Conservation (phyloP, 208 protist genomes). For the Wallacemonas collosoma region DNA sequence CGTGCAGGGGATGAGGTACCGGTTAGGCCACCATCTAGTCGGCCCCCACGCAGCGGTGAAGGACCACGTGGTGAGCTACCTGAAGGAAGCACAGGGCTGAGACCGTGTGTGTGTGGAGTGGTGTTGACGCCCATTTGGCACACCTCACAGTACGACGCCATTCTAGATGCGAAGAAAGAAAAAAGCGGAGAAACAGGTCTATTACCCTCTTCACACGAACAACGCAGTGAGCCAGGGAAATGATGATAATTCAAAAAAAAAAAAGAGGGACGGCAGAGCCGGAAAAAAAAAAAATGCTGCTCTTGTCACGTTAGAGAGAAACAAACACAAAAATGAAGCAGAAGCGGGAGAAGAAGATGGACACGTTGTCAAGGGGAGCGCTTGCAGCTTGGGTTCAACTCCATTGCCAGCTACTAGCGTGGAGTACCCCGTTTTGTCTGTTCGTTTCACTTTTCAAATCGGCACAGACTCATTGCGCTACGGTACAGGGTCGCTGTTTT, state of each 20-base stretch:
- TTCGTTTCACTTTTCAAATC: too few relatives aligned
- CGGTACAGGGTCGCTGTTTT: too few relatives aligned
- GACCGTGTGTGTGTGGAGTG: constrained; percentile 37
- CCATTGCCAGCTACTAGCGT: too few relatives aligned
- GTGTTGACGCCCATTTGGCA: constrained; percentile 50
- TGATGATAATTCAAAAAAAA: constrained; percentile 11
- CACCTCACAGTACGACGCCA: constrained; percentile 86
- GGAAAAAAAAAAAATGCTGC: neutral
- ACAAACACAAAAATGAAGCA: neutral
- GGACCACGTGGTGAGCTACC: neutral
- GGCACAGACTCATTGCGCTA: too few relatives aligned
- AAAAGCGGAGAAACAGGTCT: too few relatives aligned
- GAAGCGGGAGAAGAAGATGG: constrained; percentile 7
- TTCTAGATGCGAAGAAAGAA: constrained; percentile 9
- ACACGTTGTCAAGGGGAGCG: neutral
- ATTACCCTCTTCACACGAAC: too few relatives aligned
- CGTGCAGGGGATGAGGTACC: neutral
- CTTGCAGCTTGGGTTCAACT: too few relatives aligned
- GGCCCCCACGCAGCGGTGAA: neutral
- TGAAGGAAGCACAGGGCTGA: neutral
- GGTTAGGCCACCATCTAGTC: neutral
- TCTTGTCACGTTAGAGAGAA: neutral
- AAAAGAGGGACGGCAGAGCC: neutral
- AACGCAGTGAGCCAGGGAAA: neutral
- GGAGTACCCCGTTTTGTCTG: too few relatives aligned